phyloP scores from a whole-genome alignment of 345 rosid species.

The Schrenkiella parvula region DNA sequence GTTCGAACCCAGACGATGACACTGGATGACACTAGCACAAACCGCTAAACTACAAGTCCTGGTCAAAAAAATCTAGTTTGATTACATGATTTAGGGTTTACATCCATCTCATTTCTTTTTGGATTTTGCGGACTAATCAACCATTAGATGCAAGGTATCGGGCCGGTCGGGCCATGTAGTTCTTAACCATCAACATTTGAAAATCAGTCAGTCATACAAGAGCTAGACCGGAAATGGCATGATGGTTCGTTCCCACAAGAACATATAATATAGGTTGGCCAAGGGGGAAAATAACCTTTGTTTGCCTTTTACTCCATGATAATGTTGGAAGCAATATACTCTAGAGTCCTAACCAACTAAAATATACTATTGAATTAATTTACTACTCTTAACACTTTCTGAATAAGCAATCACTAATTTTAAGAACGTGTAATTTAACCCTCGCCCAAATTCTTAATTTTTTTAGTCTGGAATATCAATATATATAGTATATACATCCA shows the following conservation, averaged over 20 bases:
- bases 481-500: neutral
- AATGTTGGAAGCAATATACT: neutral
- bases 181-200: neutral
- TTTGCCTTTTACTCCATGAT: conserved; percentile 14
- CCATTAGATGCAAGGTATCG: neutral
- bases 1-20: too few species aligned
- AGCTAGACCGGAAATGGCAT: neutral
- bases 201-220: neutral
- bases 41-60: too few species aligned
- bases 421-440: neutral
- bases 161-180: neutral
- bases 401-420: neutral
- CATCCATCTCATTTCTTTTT: neutral
- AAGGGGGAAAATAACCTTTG: neutral
- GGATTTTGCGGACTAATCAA: neutral
- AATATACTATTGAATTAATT: neutral
- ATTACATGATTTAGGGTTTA: neutral
- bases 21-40: too few species aligned
- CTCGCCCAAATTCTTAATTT: neutral
- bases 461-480: neutral
- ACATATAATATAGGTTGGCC: neutral
- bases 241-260: neutral
- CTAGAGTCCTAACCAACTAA: neutral
- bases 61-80: neutral
- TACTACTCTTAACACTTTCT: neutral